These are phyloP conservation scores for Candida tetrigidarum DNA, from an alignment of 1,139 yeast genomes.

Conservation along the genomic window DNA sequence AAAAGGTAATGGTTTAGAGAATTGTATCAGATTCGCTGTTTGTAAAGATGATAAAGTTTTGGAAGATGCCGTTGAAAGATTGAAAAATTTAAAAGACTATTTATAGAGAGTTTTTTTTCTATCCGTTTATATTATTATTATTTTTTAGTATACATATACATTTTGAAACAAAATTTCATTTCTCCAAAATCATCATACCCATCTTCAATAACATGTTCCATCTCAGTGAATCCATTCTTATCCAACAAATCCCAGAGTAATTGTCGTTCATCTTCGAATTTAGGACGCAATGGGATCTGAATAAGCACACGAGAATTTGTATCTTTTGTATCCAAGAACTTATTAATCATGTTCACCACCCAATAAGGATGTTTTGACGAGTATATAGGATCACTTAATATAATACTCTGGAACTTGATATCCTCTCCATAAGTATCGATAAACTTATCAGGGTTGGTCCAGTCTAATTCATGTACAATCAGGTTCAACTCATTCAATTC, in stretches of 20 bases:
- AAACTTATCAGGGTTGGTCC: constrained; percentile 64
- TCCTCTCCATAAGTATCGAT: constrained; percentile 21
- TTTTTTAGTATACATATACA: constrained; percentile 21
- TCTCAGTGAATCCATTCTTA: constrained; percentile 28
- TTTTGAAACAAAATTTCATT: constrained; percentile 62
- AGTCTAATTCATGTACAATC: constrained; percentile 65
- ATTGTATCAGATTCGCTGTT: constrained; percentile 89
- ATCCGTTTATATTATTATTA: no score
- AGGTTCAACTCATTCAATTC: constrained; percentile 45
- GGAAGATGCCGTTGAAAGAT: constrained; percentile 79
- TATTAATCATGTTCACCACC: constrained; percentile 61
- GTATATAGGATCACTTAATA: constrained; percentile 88
- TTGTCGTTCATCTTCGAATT: constrained; percentile 67
- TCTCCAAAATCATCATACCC: constrained; percentile 91
- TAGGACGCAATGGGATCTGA: constrained; percentile 75
- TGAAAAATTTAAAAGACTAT: constrained; percentile 70
- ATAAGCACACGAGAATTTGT: constrained; percentile 54
- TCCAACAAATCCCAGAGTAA: constrained; percentile 58
- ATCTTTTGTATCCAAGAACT: constrained; percentile 32
- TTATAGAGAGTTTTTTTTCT: constrained; percentile 25
- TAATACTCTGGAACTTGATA: constrained; percentile 56
- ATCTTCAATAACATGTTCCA: constrained; percentile 42
- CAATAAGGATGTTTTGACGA: constrained; percentile 79
- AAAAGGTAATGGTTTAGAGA: constrained; percentile 77
- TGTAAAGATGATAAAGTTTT: constrained; percentile 88